Evolutionary conservation across 148 eudicot species (phyloP), one percentile per base, ranked within the genome.

Genomic region (Fagopyrum esculentum): DNA sequence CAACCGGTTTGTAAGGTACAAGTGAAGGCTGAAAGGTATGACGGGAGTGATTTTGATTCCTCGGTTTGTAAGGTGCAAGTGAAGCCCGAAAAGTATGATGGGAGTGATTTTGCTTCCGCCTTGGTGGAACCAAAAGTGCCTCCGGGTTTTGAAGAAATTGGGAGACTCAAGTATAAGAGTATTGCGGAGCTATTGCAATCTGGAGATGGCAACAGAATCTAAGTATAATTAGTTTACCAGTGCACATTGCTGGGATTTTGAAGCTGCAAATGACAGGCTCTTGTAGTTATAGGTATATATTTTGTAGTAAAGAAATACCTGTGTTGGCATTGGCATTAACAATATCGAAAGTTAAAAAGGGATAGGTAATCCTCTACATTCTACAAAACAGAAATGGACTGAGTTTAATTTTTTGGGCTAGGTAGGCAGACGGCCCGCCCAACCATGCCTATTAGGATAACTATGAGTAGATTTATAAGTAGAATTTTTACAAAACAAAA

Each of bases 1-100:
- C 63, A 57, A 57, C 63, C 63, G 12, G 63, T 29, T 57, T 22
- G 29, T 57, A 29, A 19, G 30, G 29, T 57, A 45, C 71, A 66
- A 66, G 71, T 66, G 16, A 66, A 66, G 71, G 46, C 47, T 3
- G 71, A 66, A 66, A 66, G 43, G 47, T 66, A 46, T 45, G 71
- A 66, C 4, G 19, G 9, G 16, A 17, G 1, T 43, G 71, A 13
- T 4, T 40, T 66, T 45, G 47, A 19, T 66, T 66, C 46, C 43
- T 46, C 71, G 19, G 46, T 35, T 40, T 44, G 2, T 35, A 35
- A 35, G 40, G 40, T 35, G 40, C 40, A 35, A 35, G 40, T 35
- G 40, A 35, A 35, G 40, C 40, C 40, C 2, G 40, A 35, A 35
- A 35, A 35, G 40, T 35, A 35, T 35, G 40, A 35, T 35, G 40